Conservation (phyloP, 73 alveolate species). For the Paramecium pentaurelia region DNA sequence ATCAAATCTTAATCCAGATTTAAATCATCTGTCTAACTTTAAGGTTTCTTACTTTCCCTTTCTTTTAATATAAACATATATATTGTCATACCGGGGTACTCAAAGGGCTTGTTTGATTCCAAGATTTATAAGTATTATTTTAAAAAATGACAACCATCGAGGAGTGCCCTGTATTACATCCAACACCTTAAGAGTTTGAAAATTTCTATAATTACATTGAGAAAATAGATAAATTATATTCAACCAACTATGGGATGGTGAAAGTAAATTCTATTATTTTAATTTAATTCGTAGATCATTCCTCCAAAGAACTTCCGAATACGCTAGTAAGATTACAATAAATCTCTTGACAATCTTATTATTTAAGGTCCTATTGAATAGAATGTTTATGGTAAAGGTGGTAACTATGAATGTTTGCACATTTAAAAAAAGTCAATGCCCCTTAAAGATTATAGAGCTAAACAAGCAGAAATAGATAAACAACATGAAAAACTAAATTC, state of each 20-base stretch:
- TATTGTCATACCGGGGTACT: not conserved
- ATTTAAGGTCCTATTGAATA: constrained; percentile 77
- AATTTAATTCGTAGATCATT: constrained; percentile 61
- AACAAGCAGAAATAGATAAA: constrained; percentile 62
- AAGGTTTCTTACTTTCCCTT: not conserved
- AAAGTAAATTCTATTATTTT: constrained; percentile 64
- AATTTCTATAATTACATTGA: constrained; percentile 66
- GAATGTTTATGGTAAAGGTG: constrained; percentile 78
- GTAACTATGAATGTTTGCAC: constrained; percentile 68
- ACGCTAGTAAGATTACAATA: constrained; percentile 72
- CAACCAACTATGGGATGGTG: constrained; percentile 76
- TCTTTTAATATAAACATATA: not conserved
- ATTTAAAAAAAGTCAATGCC: constrained; percentile 71
- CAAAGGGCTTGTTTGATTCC: not conserved
- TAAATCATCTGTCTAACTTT: not conserved
- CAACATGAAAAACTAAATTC: constrained; percentile 49
- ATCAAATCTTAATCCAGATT: not conserved
- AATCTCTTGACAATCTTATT: constrained; percentile 51
- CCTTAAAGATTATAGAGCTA: constrained; percentile 64
- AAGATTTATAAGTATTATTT: not conserved
- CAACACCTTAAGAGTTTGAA: constrained; percentile 74
- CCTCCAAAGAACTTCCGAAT: constrained; percentile 87
- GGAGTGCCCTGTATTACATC: constrained; percentile 77
- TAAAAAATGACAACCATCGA: constrained; percentile 28
- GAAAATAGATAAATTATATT: constrained; percentile 70